A percentile compares a stretch with the other conserved stretches of the same genome.
Conservation (phyloP, 2,329 filamentous ascomycete species). For the Sphaerulina vaccinii region DNA sequence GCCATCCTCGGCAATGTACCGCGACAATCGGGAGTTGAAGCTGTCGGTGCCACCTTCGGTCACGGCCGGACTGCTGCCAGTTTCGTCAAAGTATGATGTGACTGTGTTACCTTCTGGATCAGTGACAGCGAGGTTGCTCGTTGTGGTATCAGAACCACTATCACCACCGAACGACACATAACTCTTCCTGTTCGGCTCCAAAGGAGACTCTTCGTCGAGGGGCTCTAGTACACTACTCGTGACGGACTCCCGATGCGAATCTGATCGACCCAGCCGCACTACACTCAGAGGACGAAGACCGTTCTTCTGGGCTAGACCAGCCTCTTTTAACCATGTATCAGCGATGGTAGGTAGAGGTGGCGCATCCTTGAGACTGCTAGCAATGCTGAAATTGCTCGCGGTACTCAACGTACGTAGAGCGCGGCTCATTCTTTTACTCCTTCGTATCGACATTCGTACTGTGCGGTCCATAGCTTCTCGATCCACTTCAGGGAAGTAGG, state of each 20-base stretch:
- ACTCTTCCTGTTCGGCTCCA: slow-evolving; percentile 87
- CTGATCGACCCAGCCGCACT: slow-evolving; percentile 55
- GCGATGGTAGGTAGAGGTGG: slow-evolving; percentile 95
- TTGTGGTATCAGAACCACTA: slow-evolving; percentile 62
- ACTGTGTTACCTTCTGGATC: slow-evolving; percentile 71
- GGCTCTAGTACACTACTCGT: slow-evolving; percentile 86
- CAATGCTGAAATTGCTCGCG: slow-evolving; percentile 88
- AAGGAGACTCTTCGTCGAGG: slow-evolving; percentile 82
- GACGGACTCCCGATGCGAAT: slow-evolving; percentile 78
- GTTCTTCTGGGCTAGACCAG: slow-evolving; percentile 47
- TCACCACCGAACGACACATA: slow-evolving; percentile 84
- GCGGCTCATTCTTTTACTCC: slow-evolving; percentile 86
- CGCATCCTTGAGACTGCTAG: slow-evolving; percentile 87
- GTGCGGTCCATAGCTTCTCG: slow-evolving; percentile 94
- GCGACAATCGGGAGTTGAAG: slow-evolving; percentile 75
- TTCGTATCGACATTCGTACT: slow-evolving; percentile 84
- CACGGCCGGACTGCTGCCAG: slow-evolving; percentile 63
- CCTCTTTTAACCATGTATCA: slow-evolving; percentile 79
- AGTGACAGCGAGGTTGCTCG: slow-evolving; percentile 70
- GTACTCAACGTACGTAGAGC: slow-evolving; percentile 91
- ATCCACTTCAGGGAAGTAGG: slow-evolving; percentile 94
- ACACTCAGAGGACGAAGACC: slow-evolving; percentile 60
- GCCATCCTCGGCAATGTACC: slow-evolving; percentile 84
- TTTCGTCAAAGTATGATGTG: slow-evolving; percentile 82
- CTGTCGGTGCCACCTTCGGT: slow-evolving; percentile 56